Conservation (phyloP, 2,329 filamentous ascomycete species). For the Paraphaeosphaeria minitans region DNA sequence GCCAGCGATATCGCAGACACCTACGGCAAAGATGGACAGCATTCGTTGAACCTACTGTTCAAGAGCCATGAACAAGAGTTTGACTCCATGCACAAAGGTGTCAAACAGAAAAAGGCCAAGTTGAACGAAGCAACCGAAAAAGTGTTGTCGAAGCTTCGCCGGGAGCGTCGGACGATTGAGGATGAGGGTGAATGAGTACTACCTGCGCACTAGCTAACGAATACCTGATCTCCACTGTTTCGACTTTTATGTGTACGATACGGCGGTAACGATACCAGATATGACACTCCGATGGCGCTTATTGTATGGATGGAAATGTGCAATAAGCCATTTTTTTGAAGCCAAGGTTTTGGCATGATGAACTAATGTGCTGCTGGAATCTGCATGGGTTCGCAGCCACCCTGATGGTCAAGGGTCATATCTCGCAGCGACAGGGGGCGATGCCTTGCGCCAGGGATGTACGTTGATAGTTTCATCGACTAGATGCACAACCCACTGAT, state of each 20-base stretch:
- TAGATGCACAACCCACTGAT: background rate
- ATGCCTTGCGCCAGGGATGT: background rate
- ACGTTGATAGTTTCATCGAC: background rate
- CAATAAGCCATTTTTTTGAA: background rate
- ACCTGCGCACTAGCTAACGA: too few relatives aligned
- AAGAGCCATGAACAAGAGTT: constrained; percentile 48
- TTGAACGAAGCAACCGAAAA: constrained; percentile 23
- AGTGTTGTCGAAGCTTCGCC: constrained; percentile 14
- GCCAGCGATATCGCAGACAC: constrained; percentile 51
- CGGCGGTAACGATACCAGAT: background rate
- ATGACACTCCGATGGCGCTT: background rate
- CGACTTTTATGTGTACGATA: background rate
- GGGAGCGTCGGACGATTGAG: constrained; percentile 12
- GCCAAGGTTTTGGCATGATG: background rate
- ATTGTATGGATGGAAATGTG: background rate
- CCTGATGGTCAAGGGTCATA: too few relatives aligned
- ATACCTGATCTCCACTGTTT: background rate
- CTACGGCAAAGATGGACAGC: constrained; percentile 51
- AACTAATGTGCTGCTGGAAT: background rate
- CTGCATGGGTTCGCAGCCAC: too few relatives aligned
- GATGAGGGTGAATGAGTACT: background rate
- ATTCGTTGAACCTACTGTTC: constrained; percentile 51
- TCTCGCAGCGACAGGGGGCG: background rate
- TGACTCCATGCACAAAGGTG: constrained; percentile 26
- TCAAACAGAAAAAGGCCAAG: constrained; percentile 30